These are phyloP conservation scores for Lepiota brunneoincarnata DNA, from an alignment of 768 basidiomycete genomes.

Conservation along the genomic window DNA sequence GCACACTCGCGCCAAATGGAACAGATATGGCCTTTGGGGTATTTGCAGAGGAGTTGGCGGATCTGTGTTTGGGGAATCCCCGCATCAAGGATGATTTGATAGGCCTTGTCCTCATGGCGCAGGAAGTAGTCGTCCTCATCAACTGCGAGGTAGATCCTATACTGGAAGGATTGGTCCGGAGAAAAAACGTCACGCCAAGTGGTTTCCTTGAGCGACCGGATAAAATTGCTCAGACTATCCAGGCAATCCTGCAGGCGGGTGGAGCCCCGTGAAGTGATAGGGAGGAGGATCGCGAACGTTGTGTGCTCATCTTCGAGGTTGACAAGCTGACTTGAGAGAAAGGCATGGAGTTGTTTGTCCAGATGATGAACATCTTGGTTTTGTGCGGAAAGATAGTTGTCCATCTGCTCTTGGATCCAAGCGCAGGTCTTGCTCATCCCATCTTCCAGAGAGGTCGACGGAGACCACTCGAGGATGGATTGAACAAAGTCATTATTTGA, in stretches of 20 bases:
- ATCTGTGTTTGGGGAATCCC: slow-evolving; percentile 28
- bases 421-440: slow-evolving; percentile 44
- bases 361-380: not conserved
- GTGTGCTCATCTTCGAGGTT: slow-evolving; percentile 29
- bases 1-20: slow-evolving; percentile 53
- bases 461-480: slow-evolving; percentile 38
- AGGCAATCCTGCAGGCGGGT: slow-evolving; percentile 35
- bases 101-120: slow-evolving; percentile 25
- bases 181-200: slow-evolving; percentile 38
- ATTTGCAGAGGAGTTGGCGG: slow-evolving; percentile 33
- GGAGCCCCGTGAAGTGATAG: slow-evolving; percentile 51
- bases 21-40: slow-evolving; percentile 48
- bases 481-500: slow-evolving; percentile 43
- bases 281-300: slow-evolving; percentile 53
- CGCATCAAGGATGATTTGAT: slow-evolving; percentile 30
- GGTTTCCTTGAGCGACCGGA: slow-evolving; percentile 40
- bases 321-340: slow-evolving; percentile 36
- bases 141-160: slow-evolving; percentile 48
- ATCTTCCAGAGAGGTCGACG: slow-evolving; percentile 35
- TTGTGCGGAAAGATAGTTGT: slow-evolving; percentile 15
- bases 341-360: not conserved
- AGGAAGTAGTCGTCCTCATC: slow-evolving; percentile 48
- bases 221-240: slow-evolving; percentile 38
- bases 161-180: not conserved
- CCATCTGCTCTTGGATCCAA: slow-evolving; percentile 47